phyloP scores from a whole-genome alignment of 2,329 filamentous ascomycete genomes.

The Calcarisporium arbuscula region DNA sequence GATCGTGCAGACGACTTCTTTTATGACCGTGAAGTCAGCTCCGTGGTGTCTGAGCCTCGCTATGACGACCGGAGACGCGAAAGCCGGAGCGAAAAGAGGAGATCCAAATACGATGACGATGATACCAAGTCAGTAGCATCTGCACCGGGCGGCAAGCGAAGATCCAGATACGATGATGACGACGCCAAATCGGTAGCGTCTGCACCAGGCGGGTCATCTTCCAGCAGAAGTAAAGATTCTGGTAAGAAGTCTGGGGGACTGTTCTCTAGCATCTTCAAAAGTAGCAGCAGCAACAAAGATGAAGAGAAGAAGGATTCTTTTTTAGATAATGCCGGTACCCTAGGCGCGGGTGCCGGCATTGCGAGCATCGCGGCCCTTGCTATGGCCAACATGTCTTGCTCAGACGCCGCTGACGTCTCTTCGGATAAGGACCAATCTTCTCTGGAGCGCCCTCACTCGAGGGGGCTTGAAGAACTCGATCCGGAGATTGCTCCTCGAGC shows the following conservation, averaged over 20 bases:
- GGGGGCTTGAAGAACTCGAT: conserved; percentile 37
- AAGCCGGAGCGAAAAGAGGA: conserved; percentile 18
- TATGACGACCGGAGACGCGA: conserved; percentile 26
- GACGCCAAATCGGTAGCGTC: conserved; percentile 37
- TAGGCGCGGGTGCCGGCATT: conserved; percentile 63
- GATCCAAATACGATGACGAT: conserved; percentile 30
- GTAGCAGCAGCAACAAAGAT: conserved; percentile 29
- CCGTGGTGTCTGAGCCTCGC: conserved; percentile 41
- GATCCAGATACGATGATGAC: conserved; percentile 30
- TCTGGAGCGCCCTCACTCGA: conserved; percentile 16
- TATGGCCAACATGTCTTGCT: conserved; percentile 32
- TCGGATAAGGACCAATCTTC: conserved; percentile 30
- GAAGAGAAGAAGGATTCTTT: conserved; percentile 50
- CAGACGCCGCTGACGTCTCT: conserved; percentile 39
- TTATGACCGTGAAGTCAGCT: conserved; percentile 42
- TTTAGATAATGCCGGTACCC: conserved; percentile 66
- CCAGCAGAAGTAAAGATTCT: conserved; percentile 28
- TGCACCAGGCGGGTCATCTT: conserved; percentile 14
- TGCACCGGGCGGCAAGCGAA: conserved; percentile 8
- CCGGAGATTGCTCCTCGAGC: conserved; percentile 51
- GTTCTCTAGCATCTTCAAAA: conserved; percentile 44
- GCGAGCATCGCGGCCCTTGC: conserved; percentile 41
- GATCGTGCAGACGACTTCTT: conserved; percentile 33
- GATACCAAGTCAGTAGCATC: conserved; percentile 37
- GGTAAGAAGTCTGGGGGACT: conserved; percentile 36